Percentiles rank a stretch among this genome's conserved stretches.
Conservation (phyloP, 2,329 filamentous ascomycete species). For the Penicillium griseofulvum region DNA sequence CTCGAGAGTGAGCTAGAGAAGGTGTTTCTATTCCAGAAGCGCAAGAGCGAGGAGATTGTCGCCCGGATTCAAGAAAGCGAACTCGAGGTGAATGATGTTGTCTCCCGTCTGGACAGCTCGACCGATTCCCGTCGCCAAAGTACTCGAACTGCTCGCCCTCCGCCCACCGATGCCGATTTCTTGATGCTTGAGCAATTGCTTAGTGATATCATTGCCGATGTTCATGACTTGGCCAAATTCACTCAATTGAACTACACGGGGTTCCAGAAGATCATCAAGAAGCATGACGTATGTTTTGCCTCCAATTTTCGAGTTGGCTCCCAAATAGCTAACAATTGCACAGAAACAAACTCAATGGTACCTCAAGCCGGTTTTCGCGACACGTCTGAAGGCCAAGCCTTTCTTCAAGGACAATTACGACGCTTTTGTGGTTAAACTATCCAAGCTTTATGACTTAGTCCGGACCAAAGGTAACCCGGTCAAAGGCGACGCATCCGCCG, state of each 20-base stretch:
- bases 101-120: constrained; percentile 66
- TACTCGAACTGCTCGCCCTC: constrained; percentile 19
- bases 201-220: constrained; percentile 96
- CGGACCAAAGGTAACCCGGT: constrained; percentile 88
- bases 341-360: constrained; percentile 94
- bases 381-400: constrained; percentile 88
- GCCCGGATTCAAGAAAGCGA: constrained; percentile 84
- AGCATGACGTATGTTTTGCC: constrained; percentile 74
- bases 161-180: constrained; percentile 85
- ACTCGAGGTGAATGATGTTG: constrained; percentile 84
- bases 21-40: constrained; percentile 94
- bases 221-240: constrained; percentile 96
- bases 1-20: constrained; percentile 94
- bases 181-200: constrained; percentile 89
- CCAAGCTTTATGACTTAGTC: constrained; percentile 90
- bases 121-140: constrained; percentile 40
- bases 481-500: constrained; percentile 87
- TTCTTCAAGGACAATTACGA: constrained; percentile 99
- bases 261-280: constrained; percentile 99
- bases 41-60: constrained; percentile 95
- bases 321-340: constrained; percentile 2
- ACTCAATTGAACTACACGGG: constrained; percentile 98
- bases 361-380: constrained; percentile 91
- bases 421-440: constrained; percentile 89
- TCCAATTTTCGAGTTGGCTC: neutral